phyloP scores from a whole-genome alignment of 257 asterid genomes.

The Salvia miltiorrhiza region DNA sequence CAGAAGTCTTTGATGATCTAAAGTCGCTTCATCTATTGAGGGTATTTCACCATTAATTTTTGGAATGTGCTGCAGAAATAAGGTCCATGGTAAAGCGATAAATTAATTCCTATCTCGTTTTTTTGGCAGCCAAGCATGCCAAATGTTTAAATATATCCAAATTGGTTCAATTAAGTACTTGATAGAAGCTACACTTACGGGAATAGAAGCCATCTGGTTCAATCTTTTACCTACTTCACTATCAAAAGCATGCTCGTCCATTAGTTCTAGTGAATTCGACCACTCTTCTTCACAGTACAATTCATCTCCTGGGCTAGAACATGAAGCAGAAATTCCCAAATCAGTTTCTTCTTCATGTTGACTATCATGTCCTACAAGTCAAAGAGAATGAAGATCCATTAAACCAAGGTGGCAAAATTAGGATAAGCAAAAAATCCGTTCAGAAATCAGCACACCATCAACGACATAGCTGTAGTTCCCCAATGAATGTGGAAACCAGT shows the following conservation, averaged over 20 bases:
- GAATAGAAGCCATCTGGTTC: slow-evolving; percentile 89
- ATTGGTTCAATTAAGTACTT: no score
- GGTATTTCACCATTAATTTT: slow-evolving; percentile 94
- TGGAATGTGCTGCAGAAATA: slow-evolving; percentile 80
- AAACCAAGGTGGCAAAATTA: neutral
- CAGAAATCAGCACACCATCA: slow-evolving; percentile 24
- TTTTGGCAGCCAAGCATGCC: slow-evolving; percentile 3
- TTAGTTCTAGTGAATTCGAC: slow-evolving; percentile 53
- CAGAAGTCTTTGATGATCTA: slow-evolving; percentile 92
- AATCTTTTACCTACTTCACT: slow-evolving; percentile 81
- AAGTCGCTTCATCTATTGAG: slow-evolving; percentile 82
- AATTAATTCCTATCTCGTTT: neutral
- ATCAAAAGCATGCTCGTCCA: slow-evolving; percentile 65
- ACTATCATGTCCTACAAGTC: slow-evolving; percentile 46
- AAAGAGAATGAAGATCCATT: slow-evolving; percentile 13
- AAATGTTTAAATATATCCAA: neutral
- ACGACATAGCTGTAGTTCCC: slow-evolving; percentile 57
- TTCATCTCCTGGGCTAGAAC: slow-evolving; percentile 64
- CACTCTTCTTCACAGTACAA: slow-evolving; percentile 52
- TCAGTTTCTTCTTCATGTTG: slow-evolving; percentile 46
- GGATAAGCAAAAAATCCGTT: neutral
- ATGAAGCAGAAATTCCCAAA: slow-evolving; percentile 43
- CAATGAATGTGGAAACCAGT: slow-evolving; percentile 66
- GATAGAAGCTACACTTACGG: slow-evolving; percentile 62
- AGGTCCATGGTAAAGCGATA: slow-evolving; percentile 1